Evolutionary conservation across 2,329 filamentous ascomycete genomes (phyloP), one percentile per base, ranked within the genome.

Genomic region (Scedosporium dehoogii): DNA sequence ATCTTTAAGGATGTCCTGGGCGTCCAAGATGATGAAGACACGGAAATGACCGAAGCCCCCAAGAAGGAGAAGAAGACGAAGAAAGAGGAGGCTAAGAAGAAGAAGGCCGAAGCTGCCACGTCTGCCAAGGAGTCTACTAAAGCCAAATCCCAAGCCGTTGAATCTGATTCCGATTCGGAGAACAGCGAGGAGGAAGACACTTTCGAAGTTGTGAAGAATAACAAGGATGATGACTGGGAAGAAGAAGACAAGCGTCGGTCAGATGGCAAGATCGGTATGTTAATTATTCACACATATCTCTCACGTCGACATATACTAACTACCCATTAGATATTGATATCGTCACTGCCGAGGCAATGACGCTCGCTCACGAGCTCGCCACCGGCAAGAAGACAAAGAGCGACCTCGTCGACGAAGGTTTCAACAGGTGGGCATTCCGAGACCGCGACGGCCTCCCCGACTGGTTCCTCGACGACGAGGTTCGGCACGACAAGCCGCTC

Each of bases 301-400:
- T 12, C 41, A 6, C 41, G 6, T 9, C 23, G 7, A 10, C 3
- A 51, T 5, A 12, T n/a, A 60, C 59, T 33, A 42, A 61, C 23
- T 23, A 7, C 23, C 6, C 21, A 6, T 21, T 25, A 61, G 92
- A 97, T 72, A 96, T 99, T 75, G 92, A 97, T 73, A 97, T 99
- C 70, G 96, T 97, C 71, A 99, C 94, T n/a, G 94, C 92, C 4
- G 94, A 99, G 79, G 94, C 96, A 66, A 99, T 99, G 94, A 96
- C 93, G 0, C 82, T 99, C 16, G 96, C 94, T 0, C 94, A 97
- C 67, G 85, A 91, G 71, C 87, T 99, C 64, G 94, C 92, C 3
- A 91, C 89, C 0, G 93, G 93, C 55, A 83, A 93, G 72, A 92
- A 88, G 74, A 89, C 87, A 0, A 88, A 85, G 56, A 76, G 88